These are phyloP conservation scores for Nemania bipapillata DNA, from an alignment of 2,329 filamentous ascomycete genomes.

Conservation along the genomic window DNA sequence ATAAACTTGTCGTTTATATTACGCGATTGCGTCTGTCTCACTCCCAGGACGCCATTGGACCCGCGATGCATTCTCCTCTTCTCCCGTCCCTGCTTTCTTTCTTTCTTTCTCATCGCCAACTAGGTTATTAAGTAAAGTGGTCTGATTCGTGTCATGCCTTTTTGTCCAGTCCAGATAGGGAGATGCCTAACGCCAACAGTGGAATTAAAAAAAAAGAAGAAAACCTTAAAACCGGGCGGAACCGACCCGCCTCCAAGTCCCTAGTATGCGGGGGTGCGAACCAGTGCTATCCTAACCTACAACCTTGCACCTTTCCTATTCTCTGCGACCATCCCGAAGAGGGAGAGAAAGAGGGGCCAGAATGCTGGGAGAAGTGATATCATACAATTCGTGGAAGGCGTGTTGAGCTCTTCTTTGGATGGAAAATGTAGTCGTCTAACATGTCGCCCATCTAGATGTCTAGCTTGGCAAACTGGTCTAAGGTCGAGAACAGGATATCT, in stretches of 20 bases:
- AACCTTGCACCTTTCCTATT: background rate
- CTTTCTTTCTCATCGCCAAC: background rate
- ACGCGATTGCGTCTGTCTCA: no score
- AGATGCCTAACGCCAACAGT: conserved; percentile 25
- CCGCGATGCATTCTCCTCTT: background rate
- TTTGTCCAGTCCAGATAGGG: conserved; percentile 1
- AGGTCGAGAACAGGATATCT: conserved; percentile 37
- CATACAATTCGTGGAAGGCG: conserved; percentile 30
- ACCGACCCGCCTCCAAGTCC: conserved; percentile 1
- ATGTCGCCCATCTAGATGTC: conserved; percentile 10
- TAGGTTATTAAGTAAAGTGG: conserved; percentile 13
- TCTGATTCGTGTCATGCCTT: conserved; percentile 7
- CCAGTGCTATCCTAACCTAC: conserved; percentile 3
- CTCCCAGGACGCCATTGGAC: background rate
- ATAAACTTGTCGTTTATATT: no score
- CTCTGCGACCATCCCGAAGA: background rate
- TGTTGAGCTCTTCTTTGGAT: conserved; percentile 8
- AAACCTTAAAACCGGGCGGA: background rate
- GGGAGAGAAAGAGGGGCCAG: background rate
- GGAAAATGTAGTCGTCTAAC: conserved; percentile 1
- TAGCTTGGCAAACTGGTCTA: conserved; percentile 39
- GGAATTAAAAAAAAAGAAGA: background rate
- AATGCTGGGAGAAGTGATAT: conserved; percentile 22
- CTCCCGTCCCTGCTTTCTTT: background rate
- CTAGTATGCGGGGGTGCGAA: conserved; percentile 21